Percentiles rank a stretch among this genome's conserved stretches.
These are phyloP conservation scores for Microbotryomycetes sp. DNA, from an alignment of 1,284 basidiomycete genomes.

Conservation along the genomic window DNA sequence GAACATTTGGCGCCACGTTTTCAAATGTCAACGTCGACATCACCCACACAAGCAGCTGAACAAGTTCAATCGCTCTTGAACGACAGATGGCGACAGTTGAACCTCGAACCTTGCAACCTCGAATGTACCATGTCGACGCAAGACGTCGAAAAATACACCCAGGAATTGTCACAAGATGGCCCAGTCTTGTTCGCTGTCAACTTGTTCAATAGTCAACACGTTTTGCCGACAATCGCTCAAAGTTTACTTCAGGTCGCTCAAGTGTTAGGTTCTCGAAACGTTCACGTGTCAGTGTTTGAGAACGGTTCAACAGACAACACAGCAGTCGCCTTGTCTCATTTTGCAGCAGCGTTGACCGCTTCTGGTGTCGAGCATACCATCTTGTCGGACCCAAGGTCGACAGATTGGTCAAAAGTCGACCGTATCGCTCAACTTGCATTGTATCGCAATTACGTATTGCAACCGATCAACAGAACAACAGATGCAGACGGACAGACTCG, in stretches of 20 bases:
- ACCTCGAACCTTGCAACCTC: background rate
- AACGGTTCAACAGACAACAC: constrained; percentile 38
- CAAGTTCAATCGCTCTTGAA: background rate
- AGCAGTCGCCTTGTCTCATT: constrained; percentile 25
- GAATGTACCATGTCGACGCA: background rate
- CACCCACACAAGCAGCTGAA: background rate
- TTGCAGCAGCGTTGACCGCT: constrained; percentile 20
- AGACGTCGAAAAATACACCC: background rate
- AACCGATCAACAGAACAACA: constrained; percentile 41
- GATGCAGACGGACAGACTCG: constrained; percentile 8
- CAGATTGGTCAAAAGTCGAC: constrained; percentile 28
- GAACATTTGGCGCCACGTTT: constrained; percentile 4
- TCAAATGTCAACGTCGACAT: no score
- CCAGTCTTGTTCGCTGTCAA: constrained; percentile 36
- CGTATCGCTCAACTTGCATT: constrained; percentile 43
- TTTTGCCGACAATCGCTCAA: constrained; percentile 36
- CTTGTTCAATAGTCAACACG: constrained; percentile 30
- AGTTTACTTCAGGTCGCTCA: constrained; percentile 29
- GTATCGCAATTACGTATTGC: constrained; percentile 45
- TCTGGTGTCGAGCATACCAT: constrained; percentile 18
- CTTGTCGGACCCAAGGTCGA: constrained; percentile 18
- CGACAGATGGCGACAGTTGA: background rate
- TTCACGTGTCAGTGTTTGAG: constrained; percentile 38
- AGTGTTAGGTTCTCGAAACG: constrained; percentile 31
- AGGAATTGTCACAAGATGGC: background rate